Base-by-base conservation (phyloP, 129 eudicot species). In the Escallonia herrerae region DNA sequence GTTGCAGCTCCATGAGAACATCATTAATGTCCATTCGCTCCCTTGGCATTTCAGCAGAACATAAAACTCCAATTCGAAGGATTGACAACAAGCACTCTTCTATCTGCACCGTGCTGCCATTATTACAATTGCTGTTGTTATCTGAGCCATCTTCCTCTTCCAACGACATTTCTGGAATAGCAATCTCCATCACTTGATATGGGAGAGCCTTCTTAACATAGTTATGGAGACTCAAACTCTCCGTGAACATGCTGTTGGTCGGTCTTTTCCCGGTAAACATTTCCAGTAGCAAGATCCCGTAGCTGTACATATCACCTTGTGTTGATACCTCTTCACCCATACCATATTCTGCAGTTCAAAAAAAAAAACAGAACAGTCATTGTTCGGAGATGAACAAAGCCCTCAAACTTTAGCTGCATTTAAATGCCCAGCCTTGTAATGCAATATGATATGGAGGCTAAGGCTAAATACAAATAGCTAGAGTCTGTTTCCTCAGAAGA, bases 301-400 rank as follows among this genome's bases (percentile, higher is more conserved):
- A 64, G 15, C 71, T 64, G 39, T 64, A 64, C 15, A 64, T 60
- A 56, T 64, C 59, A 4, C 65, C 65, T 3, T 33, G 41, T 39
- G 77, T 15, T 10, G 65, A 72, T 45, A 72, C 65, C 60, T 37
- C 60, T 3, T 52, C 59, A 48, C 66, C 65, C 55, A 3, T 56
- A 13, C 77, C 77, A 39, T 63, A 72, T 53, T 72, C 77, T 72
- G 56, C 58, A 44, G 4, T 50, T 2, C 44, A 14, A 71, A 71
- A 13, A 14, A 71, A 71, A 13, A 39, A 5, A 12, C 33, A 22
- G 33, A 22, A 0, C 1, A 22, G 33, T 22, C 1, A 22, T 22
- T 1, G 33, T 22, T 22, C 33, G 1, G 33, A 22, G 33, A 22
- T 22, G 33, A 22, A 22, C 33, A 22, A 22, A 22, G 33, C 33